These are phyloP conservation scores for Guyanaporus albipodus DNA, from an alignment of 768 basidiomycete species.

Conservation along the genomic window DNA sequence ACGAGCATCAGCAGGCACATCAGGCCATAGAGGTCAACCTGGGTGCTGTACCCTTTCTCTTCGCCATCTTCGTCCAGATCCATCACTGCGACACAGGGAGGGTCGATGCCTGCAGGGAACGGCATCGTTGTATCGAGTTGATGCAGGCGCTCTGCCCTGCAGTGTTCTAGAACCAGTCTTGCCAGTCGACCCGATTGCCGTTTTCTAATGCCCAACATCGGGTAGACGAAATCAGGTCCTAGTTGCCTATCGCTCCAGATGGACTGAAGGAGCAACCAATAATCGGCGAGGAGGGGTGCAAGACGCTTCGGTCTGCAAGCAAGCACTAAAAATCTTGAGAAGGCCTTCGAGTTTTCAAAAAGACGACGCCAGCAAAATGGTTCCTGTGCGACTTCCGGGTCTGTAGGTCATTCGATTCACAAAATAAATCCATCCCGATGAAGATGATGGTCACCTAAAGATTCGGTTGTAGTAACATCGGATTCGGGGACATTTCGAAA, in stretches of 20 bases:
- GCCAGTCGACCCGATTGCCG: constrained; percentile 2
- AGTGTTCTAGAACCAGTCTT: not conserved
- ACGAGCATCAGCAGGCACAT: not conserved
- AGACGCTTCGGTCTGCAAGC: not conserved
- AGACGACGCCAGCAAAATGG: not conserved
- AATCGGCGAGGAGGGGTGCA: not conserved
- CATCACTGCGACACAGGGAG: not conserved
- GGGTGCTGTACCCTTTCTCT: not conserved
- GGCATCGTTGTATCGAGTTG: not conserved
- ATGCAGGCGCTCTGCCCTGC: not conserved
- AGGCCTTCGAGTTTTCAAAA: not conserved
- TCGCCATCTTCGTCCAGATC: not conserved
- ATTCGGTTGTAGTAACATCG: not conserved
- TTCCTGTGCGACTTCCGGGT: not conserved
- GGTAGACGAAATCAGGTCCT: constrained; percentile 1
- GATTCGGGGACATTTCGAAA: not conserved
- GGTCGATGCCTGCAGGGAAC: not conserved
- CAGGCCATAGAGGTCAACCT: not conserved
- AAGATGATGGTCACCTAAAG: not conserved
- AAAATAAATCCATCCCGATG: not conserved
- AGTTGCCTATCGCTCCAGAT: not conserved
- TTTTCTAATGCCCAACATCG: constrained; percentile 2
- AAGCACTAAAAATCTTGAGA: not conserved
- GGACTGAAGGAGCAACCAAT: not conserved
- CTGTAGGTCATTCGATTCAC: not conserved